Percentiles rank a stretch among this genome's conserved stretches.
Evolutionary conservation across 1,284 basidiomycete genomes (phyloP).

Genomic region (Naganishia cerealis): DNA sequence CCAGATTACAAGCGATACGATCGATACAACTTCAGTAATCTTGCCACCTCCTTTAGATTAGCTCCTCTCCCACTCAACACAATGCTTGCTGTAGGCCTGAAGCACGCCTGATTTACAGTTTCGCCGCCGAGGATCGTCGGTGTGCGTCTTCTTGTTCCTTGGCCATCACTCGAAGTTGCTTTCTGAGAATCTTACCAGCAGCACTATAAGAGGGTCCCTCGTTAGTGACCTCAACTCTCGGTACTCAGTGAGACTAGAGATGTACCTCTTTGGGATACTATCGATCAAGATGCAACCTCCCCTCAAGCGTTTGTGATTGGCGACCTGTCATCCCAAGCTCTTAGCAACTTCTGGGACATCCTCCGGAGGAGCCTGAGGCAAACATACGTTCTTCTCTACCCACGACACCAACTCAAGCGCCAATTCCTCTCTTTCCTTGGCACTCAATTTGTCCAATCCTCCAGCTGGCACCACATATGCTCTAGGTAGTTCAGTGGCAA

Average conservation of each 20-base stretch:
- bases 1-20: neutral
- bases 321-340: constrained; percentile 62
- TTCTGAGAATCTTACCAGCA: constrained; percentile 52
- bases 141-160: constrained; percentile 18
- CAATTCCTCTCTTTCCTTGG: constrained; percentile 56
- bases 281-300: constrained; percentile 57
- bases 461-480: constrained; percentile 66
- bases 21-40: neutral
- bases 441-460: constrained; percentile 45
- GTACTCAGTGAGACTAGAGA: neutral
- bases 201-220: constrained; percentile 35
- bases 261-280: constrained; percentile 54
- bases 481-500: constrained; percentile 75
- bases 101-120: constrained; percentile 1
- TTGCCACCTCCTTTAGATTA: neutral
- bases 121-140: neutral
- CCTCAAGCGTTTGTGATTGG: constrained; percentile 56
- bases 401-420: constrained; percentile 62
- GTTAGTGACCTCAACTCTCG: neutral
- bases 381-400: constrained; percentile 60
- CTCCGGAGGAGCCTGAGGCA: constrained; percentile 42
- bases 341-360: constrained; percentile 57
- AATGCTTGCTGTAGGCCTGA: neutral
- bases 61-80: neutral
- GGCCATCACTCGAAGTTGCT: constrained; percentile 41